These are phyloP conservation scores for Cutaneotrichosporon cavernicola DNA, from an alignment of 1,284 basidiomycete genomes.

Conservation along the genomic window DNA sequence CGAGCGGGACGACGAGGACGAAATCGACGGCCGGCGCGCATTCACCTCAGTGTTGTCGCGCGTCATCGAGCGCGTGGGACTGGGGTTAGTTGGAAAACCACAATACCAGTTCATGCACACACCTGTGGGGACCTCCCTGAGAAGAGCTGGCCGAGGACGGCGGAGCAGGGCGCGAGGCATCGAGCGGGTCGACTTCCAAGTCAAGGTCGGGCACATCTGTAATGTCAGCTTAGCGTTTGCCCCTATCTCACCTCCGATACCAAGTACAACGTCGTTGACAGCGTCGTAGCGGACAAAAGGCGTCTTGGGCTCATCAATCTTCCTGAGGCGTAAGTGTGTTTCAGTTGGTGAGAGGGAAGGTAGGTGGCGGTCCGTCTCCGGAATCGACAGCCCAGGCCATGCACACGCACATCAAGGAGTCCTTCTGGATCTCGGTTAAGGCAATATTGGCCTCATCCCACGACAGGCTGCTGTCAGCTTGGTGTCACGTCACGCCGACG, in stretches of 20 bases:
- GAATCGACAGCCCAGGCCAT: neutral
- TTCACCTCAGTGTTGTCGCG: slow-evolving; percentile 25
- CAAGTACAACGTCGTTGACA: slow-evolving; percentile 70
- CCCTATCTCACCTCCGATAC: slow-evolving; percentile 59
- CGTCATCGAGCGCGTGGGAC: slow-evolving; percentile 17
- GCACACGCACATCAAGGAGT: slow-evolving; percentile 69
- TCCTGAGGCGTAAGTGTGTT: slow-evolving; percentile 50
- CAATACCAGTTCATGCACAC: neutral
- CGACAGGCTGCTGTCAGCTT: slow-evolving; percentile 59
- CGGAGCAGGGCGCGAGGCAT: neutral
- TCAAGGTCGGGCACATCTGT: slow-evolving; percentile 60
- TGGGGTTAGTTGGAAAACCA: neutral
- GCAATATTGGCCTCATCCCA: slow-evolving; percentile 93
- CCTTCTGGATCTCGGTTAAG: slow-evolving; percentile 84
- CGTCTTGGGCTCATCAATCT: slow-evolving; percentile 96
- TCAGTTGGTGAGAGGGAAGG: neutral
- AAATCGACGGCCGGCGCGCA: slow-evolving; percentile 56
- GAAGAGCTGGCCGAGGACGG: slow-evolving; percentile 4
- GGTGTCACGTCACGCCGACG: neutral
- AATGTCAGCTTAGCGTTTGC: slow-evolving; percentile 9
- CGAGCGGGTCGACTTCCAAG: slow-evolving; percentile 11
- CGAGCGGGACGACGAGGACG: slow-evolving; percentile 70
- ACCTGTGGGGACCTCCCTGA: slow-evolving; percentile 1
- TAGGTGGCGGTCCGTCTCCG: neutral
- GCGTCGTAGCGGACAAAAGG: slow-evolving; percentile 87